These are phyloP conservation scores for Pulveroboletus sp. DNA, from an alignment of 768 basidiomycete species.

Conservation along the genomic window DNA sequence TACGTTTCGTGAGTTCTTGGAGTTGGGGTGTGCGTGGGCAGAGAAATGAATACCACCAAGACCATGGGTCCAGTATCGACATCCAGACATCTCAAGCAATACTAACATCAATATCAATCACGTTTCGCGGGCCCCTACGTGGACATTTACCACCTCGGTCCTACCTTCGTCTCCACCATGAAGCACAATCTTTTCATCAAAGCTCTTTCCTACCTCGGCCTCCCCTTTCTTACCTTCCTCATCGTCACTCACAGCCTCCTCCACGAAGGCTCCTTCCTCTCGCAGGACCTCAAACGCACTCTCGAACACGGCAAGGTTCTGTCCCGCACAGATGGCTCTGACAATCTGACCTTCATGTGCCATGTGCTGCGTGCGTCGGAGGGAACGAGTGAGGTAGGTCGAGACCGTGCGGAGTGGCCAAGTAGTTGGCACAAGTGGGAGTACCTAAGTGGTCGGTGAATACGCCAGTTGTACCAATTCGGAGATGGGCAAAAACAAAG, in stretches of 20 bases:
- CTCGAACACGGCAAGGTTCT: conserved; percentile 73
- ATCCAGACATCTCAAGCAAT: background rate
- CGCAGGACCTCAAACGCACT: conserved; percentile 51
- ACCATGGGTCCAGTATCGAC: background rate
- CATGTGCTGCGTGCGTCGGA: conserved; percentile 69
- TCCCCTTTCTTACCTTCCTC: conserved; percentile 26
- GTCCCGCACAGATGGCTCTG: conserved; percentile 71
- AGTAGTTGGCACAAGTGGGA: conserved; percentile 60
- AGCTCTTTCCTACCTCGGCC: conserved; percentile 15
- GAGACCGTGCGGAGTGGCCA: conserved; percentile 76
- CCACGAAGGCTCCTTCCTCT: conserved; percentile 63
- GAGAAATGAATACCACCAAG: background rate
- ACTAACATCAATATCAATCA: background rate
- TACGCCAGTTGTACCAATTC: background rate
- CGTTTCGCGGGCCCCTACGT: conserved; percentile 6
- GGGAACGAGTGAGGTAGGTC: conserved; percentile 73
- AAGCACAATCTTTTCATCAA: conserved; percentile 45
- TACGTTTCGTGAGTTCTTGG: background rate
- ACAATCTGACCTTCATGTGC: conserved; percentile 69
- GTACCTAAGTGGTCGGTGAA: conserved; percentile 39
- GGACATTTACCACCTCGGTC: conserved; percentile 15
- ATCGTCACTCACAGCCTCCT: conserved; percentile 51
- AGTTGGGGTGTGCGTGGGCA: background rate
- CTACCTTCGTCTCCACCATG: conserved; percentile 7
- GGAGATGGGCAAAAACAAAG: background rate